Percentiles rank a stretch among this genome's conserved stretches.
Evolutionary conservation across 176 grass and related monocot genomes (phyloP).

Genomic region (Otatea glauca): DNA sequence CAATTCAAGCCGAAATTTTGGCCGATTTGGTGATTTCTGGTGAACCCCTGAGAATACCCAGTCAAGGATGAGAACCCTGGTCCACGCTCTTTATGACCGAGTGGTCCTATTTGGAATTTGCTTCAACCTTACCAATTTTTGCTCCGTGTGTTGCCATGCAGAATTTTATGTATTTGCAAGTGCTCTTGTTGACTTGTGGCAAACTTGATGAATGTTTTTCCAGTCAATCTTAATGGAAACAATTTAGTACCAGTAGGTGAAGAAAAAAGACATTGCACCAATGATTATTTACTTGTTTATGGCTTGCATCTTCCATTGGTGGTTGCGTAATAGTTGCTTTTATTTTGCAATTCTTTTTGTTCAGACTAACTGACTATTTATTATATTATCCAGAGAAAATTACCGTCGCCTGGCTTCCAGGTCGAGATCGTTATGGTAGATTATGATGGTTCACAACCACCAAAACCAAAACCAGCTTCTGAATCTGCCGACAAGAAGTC

Average conservation of each 20-base stretch:
- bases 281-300: not conserved
- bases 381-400: slow-evolving; percentile 79
- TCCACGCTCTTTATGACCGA: not conserved
- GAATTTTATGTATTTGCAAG: not conserved
- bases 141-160: not conserved
- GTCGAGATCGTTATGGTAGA: slow-evolving; percentile 87
- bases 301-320: slow-evolving; percentile 8
- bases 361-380: not conserved
- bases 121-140: not conserved
- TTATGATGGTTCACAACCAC: slow-evolving; percentile 67
- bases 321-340: not conserved
- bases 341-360: slow-evolving; percentile 5
- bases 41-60: not conserved
- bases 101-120: not conserved
- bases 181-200: slow-evolving; percentile 17
- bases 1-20: too few species aligned
- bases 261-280: not conserved
- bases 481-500: slow-evolving; percentile 44
- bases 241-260: slow-evolving; percentile 7
- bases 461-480: slow-evolving; percentile 43
- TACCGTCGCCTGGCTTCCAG: slow-evolving; percentile 90
- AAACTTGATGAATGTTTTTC: not conserved
- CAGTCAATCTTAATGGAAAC: not conserved
- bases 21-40: too few species aligned
- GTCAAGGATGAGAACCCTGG: too few species aligned